Base-by-base conservation (phyloP, 345 rosid genomes). In the Corchorus capsularis region DNA sequence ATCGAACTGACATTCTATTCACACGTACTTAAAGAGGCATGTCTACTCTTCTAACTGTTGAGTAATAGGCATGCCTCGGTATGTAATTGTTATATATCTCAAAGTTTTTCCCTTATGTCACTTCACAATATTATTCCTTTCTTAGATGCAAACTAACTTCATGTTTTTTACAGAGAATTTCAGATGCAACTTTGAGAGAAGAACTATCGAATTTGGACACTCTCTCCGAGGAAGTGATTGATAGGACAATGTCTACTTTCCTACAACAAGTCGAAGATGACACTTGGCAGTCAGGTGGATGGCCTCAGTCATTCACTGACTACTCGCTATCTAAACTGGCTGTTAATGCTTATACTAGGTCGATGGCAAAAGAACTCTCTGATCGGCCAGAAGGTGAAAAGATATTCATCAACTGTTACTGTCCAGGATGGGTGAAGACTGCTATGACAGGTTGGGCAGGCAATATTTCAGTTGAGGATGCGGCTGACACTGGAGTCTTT, bases 391-490 rank as follows among this genome's bases (percentile, higher is more conserved):
- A 92, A 32, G 99, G 93, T 49, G 71, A 86, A 81, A 92, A 91
- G 86, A 91, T 96, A 66, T 87, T 84, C 68, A 83, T 90, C 69
- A 96, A 96, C 76, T 92, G 96, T 71, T 96, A 86, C 84, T 96
- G 99, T 78, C 99, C 99, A 0, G 99, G 99, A 59, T 92, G 95
- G 99, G 99, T 91, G 13, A 96, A 89, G 86, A 96, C 98, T n/a
- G 96, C 98, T 0, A 86, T 96, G 97, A 93, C 98, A 0, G 92
- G 96, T 56, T 96, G 96, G 93, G 90, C 97, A 4, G 99, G 99
- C n/a, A 91, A 87, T 77, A 10, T 91, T 54, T 85, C 99, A 32
- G 85, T 90, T 8, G 98, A 86, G 79, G 86, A 87, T 32, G 99
- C 90, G 34, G 97, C 99, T 16, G 99, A 96, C 43, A 93, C 99